phyloP scores from a whole-genome alignment of 2,329 filamentous ascomycete genomes.

The Coniochaeta sp. region DNA sequence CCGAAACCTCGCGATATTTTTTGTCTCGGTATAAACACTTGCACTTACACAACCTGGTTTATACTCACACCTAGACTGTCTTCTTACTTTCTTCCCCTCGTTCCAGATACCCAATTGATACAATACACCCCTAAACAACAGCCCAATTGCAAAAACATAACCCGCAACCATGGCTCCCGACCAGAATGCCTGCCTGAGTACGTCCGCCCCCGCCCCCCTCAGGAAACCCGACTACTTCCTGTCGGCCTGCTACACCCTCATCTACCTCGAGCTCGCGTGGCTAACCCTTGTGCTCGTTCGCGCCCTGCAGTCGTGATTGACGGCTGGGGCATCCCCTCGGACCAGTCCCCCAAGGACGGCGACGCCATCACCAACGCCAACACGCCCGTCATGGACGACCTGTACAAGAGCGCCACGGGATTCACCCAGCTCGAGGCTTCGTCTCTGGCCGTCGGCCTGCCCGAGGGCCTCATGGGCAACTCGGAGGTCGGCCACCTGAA shows the following conservation, averaged over 20 bases:
- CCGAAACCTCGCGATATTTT: not conserved
- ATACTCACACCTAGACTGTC: not conserved
- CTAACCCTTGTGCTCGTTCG: conserved; percentile 50
- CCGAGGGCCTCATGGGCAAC: conserved; percentile 97
- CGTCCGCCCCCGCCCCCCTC: conserved; percentile 30
- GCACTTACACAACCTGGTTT: no score
- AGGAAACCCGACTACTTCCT: conserved; percentile 30
- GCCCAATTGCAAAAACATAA: no score
- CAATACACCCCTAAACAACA: conserved; percentile 7
- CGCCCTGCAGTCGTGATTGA: conserved; percentile 85
- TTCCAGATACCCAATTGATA: conserved; percentile 5
- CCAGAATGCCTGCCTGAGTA: conserved; percentile 57
- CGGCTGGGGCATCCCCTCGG: conserved; percentile 87
- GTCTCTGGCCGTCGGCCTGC: conserved; percentile 88
- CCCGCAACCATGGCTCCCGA: conserved; percentile 46
- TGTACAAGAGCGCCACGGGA: conserved; percentile 74
- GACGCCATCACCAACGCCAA: conserved; percentile 93
- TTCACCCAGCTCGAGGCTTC: conserved; percentile 94
- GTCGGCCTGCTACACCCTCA: conserved; percentile 41
- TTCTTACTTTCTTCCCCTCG: not conserved
- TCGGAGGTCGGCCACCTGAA: conserved; percentile 98
- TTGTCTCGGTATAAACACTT: no score
- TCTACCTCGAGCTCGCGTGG: conserved; percentile 52
- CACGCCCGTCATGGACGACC: conserved; percentile 90
- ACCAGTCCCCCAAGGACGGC: conserved; percentile 75